These are phyloP conservation scores for Davidsoniella australis DNA, from an alignment of 2,329 filamentous ascomycete genomes.

Conservation along the genomic window DNA sequence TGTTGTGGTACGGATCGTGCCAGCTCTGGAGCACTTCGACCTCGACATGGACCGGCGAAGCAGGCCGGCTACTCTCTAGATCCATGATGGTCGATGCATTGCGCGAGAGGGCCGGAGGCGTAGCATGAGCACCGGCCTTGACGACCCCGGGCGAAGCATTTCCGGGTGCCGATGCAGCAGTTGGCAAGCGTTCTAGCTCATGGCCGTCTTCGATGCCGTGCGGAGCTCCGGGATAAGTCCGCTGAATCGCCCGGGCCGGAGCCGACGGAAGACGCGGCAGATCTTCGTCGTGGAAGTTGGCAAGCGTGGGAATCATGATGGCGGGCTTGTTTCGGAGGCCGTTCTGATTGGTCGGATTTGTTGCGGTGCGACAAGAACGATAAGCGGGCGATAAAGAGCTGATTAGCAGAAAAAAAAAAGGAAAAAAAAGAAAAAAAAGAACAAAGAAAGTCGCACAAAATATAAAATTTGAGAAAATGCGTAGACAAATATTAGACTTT, in stretches of 20 bases:
- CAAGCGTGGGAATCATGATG: too few species aligned
- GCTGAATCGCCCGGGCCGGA: constrained; percentile 22
- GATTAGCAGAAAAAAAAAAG: too few species aligned
- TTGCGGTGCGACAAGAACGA: too few species aligned
- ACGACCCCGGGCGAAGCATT: background rate
- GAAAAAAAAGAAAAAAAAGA: too few species aligned
- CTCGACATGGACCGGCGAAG: constrained; percentile 26
- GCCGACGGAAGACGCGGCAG: constrained; percentile 15
- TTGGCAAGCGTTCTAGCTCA: constrained; percentile 2
- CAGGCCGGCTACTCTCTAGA: constrained; percentile 37
- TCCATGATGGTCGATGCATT: constrained; percentile 14
- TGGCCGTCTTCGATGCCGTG: constrained; percentile 15
- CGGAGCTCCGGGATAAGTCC: constrained; percentile 24
- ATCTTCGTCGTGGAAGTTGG: constrained; percentile 8
- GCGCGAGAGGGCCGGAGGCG: background rate
- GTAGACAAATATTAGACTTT: too few species aligned
- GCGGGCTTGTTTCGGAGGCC: too few species aligned
- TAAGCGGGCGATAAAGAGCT: too few species aligned
- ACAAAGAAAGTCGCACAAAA: too few species aligned
- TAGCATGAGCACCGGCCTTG: background rate
- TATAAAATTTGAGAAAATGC: too few species aligned
- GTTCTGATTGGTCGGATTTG: too few species aligned
- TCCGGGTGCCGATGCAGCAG: background rate
- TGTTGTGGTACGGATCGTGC: constrained; percentile 48
- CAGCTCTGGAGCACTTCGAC: constrained; percentile 37